Evolutionary conservation across 768 basidiomycete genomes (phyloP), one percentile per base, ranked within the genome.

Genomic region (Artomyces pyxidatus): DNA sequence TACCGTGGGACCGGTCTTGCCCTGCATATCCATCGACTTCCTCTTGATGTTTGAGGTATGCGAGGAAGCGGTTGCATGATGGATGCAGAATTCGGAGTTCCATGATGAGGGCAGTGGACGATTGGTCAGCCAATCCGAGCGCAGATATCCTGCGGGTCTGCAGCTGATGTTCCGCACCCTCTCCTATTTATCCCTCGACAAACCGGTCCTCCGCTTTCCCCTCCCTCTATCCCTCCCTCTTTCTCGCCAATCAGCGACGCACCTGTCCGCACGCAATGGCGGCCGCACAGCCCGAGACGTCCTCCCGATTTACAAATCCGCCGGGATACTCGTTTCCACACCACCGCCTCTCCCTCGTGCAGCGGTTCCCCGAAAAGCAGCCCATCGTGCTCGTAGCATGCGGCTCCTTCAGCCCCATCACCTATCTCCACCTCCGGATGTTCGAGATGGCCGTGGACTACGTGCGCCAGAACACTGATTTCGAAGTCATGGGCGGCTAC

Each of bases 371-470:
- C 7, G 69, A 66, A 19, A 89, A 85, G 68, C 83, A 83, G 7
- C 95, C 92, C n/a, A 70, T 96, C 57, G 88, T 93, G 48, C 83
- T 96, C 54, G 91, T 99, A 51, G 96, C 92, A 40, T 99, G 96
- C 62, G 96, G 95, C 26, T 95, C 91, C 48, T 97, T 97, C 79
- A 94, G 90, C 59, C 95, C 95, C 10, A 86, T 96, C 54, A 96
- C 94, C n/a, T 95, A 93, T 62, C 85, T 95, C 45, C 93, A 96
- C 62, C 80, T 97, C 53, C 88, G 96, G 57, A 97, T 99, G 93
- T 99, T 98, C 68, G 96, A 98, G 65, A 98, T 99, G 96, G 96
- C 95, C 49, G 88, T 86, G 68, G 96, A 98, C 73, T 93, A 92
- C 61, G 81, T 88, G 46, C 81, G 90, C 45, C 88, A 92, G 59